These are phyloP conservation scores for Arabidopsis suecica DNA, from an alignment of 345 rosid species.

Conservation along the genomic window DNA sequence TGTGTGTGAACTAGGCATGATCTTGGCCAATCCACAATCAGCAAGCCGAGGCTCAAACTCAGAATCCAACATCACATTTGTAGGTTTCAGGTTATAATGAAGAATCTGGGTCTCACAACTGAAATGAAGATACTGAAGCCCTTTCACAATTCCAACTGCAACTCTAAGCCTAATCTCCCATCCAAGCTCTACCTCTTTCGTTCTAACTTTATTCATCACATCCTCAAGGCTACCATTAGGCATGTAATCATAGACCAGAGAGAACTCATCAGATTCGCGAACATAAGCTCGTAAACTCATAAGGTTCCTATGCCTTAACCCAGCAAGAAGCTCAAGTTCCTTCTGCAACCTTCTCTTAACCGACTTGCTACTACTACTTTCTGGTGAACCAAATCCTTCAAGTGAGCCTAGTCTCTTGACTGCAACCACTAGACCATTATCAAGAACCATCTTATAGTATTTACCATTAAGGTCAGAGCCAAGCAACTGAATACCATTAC, in stretches of 20 bases:
- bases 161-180: constrained; percentile 90
- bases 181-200: constrained; percentile 64
- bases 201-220: constrained; percentile 73
- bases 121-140: constrained; percentile 82
- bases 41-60: constrained; percentile 87
- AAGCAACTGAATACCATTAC: constrained; percentile 64
- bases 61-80: constrained; percentile 90
- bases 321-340: constrained; percentile 80
- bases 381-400: constrained; percentile 57
- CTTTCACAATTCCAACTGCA: constrained; percentile 91
- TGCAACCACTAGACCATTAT: constrained; percentile 75
- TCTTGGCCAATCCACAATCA: constrained; percentile 77
- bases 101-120: constrained; percentile 68
- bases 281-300: constrained; percentile 94
- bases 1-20: constrained; percentile 61
- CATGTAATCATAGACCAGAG: constrained; percentile 83
- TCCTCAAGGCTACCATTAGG: constrained; percentile 84
- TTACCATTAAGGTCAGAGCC: constrained; percentile 81
- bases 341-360: constrained; percentile 77
- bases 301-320: constrained; percentile 78
- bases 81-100: constrained; percentile 83
- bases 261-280: constrained; percentile 68
- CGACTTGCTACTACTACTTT: constrained; percentile 61
- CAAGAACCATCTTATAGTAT: constrained; percentile 76
- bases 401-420: constrained; percentile 74